These are phyloP conservation scores for Daldinia vernicosa DNA, from an alignment of 495 filamentous ascomycete genomes.

Conservation along the genomic window DNA sequence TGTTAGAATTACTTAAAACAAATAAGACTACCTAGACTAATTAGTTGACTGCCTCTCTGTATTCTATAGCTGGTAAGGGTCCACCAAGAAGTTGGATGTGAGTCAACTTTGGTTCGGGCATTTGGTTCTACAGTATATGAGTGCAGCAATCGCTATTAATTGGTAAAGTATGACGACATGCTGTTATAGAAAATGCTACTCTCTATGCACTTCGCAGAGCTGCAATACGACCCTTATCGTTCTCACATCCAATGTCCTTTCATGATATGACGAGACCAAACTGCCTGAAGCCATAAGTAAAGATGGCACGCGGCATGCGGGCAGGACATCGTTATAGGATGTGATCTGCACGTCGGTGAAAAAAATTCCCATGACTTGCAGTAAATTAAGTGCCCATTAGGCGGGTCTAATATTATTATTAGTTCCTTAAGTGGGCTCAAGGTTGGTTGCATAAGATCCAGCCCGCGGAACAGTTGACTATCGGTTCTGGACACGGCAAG, in stretches of 20 bases:
- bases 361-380: constrained; percentile 44
- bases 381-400: constrained; percentile 18
- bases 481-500: constrained; percentile 37
- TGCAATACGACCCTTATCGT: constrained; percentile 37
- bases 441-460: constrained; percentile 35
- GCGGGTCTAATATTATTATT: constrained; percentile 38
- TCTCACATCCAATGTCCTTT: constrained; percentile 26
- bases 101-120: constrained; percentile 27
- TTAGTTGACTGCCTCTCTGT: constrained; percentile 1
- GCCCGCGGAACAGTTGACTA: constrained; percentile 17
- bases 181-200: constrained; percentile 25
- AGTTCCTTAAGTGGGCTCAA: constrained; percentile 21
- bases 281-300: constrained; percentile 23
- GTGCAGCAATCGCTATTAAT: constrained; percentile 19
- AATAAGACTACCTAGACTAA: constrained; percentile 10
- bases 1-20: constrained; percentile 2
- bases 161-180: constrained; percentile 41
- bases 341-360: constrained; percentile 41
- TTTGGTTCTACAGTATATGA: constrained; percentile 11
- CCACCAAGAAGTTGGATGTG: constrained; percentile 18
- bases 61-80: constrained; percentile 25
- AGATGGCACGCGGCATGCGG: constrained; percentile 30
- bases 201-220: constrained; percentile 19
- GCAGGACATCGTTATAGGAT: constrained; percentile 28
- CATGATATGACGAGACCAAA: constrained; percentile 33